phyloP scores from a whole-genome alignment of 768 basidiomycete species.

The Termitomyces sp. region DNA sequence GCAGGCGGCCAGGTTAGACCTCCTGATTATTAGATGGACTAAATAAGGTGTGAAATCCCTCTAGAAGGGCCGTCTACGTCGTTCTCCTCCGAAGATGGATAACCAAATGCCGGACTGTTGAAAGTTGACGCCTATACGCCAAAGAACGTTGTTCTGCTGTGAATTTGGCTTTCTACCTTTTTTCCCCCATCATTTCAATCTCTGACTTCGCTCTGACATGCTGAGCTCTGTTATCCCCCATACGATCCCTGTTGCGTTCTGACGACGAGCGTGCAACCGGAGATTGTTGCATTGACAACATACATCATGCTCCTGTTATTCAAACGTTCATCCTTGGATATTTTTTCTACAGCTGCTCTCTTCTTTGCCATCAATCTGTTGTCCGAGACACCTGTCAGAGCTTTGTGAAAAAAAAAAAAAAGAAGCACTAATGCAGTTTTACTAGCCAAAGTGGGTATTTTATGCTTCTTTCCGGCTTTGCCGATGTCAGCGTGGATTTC shows the following conservation, averaged over 20 bases:
- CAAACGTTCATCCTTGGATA: background rate
- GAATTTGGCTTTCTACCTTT: too few species aligned
- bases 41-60: too few species aligned
- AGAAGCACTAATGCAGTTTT: background rate
- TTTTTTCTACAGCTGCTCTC: background rate
- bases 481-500: background rate
- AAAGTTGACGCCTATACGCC: too few species aligned
- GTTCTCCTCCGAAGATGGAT: too few species aligned
- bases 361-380: background rate
- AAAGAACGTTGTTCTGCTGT: too few species aligned
- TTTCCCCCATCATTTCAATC: background rate
- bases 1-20: too few species aligned
- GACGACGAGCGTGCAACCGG: background rate
- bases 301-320: background rate
- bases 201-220: background rate
- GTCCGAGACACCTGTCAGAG: background rate
- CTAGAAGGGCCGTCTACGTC: too few species aligned
- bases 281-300: background rate
- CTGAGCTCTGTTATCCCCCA: background rate
- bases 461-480: background rate
- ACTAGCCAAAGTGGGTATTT: background rate
- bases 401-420: background rate
- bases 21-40: too few species aligned
- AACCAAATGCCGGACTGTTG: too few species aligned
- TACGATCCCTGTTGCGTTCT: background rate